Evolutionary conservation across 192 early-diverging fungal genomes (phyloP), one percentile per base, ranked within the genome.

Genomic region (Coemansia sp.): DNA sequence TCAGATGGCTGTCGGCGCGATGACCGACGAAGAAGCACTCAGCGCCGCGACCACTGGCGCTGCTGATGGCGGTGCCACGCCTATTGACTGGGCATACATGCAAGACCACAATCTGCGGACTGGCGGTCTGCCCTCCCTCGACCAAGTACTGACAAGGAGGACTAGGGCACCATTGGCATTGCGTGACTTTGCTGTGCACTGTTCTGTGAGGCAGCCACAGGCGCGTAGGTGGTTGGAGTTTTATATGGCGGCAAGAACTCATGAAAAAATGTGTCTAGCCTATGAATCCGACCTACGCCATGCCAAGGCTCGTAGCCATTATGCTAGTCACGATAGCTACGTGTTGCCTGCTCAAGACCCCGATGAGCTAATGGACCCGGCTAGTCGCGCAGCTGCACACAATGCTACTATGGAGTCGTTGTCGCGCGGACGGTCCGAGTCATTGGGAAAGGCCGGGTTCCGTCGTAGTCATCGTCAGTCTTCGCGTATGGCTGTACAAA

Each of bases 211-310:
- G 11, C 83, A 85, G 75, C 83, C 83, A 50, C 83, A 85, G 69
- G 79, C 83, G n/a, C 72, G 79, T 13, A 65, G 83, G 20, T 85
- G 83, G 83, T 73, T 85, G 6, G 83, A 85, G 76, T 81, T 85
- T n/a, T 85, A 81, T 44, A 81, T 85, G 78, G 83, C 83, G 0
- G 83, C 79, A 24, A 73, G 79, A 12, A 81, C 83, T 0, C 83
- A 85, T 57, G 79, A 85, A 65, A 78, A 78, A 36, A 85, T 85
- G 83, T 85, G 83, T 27, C 70, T 80, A 31, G 83, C 77, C 2
- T 85, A 85, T 36, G 83, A 84, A 6, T 79, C 76, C 68, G 81
- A 84, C 67, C 64, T 84, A 62, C 73, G 81, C 24, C 81, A 84
- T 29, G 76, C 81, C 61, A 84, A 84, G 66, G 76, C 81, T 0